Percentiles rank a stretch among this genome's conserved stretches.
Evolutionary conservation across 257 asterid species (phyloP).

Genomic region (Solanum chilense): DNA sequence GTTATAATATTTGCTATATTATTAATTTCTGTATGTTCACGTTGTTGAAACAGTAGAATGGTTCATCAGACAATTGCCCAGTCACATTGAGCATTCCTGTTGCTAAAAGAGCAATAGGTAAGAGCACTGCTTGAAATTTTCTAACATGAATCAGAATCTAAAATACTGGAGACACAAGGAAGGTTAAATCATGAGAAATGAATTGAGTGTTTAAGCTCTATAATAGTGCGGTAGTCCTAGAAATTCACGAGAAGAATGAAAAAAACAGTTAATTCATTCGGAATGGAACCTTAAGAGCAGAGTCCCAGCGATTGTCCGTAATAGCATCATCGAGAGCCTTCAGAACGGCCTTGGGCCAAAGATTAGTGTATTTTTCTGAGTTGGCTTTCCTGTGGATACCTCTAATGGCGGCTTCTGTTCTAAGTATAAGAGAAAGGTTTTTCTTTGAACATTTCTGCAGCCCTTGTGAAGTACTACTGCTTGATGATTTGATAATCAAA

Average conservation of each 20-base stretch:
- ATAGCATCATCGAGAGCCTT: slow-evolving; percentile 75
- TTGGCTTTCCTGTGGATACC: slow-evolving; percentile 59
- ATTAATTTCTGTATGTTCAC: not conserved
- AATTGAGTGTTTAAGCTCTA: not conserved
- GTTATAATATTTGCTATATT: not conserved
- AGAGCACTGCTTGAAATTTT: not conserved
- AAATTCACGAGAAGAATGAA: not conserved
- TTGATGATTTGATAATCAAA: slow-evolving; percentile 6
- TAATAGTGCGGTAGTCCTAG: not conserved
- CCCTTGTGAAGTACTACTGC: slow-evolving; percentile 15
- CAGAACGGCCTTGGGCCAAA: slow-evolving; percentile 74
- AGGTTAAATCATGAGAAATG: not conserved
- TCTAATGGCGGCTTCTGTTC: slow-evolving; percentile 67
- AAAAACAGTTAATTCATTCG: not conserved
- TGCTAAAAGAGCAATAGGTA: not conserved
- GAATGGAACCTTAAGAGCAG: slow-evolving; percentile 68
- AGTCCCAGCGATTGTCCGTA: slow-evolving; percentile 54
- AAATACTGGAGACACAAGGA: not conserved
- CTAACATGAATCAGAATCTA: not conserved
- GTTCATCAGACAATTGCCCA: not conserved
- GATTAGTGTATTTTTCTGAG: slow-evolving; percentile 65
- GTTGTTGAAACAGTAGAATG: not conserved
- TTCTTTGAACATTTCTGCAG: slow-evolving; percentile 42
- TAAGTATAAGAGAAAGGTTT: slow-evolving; percentile 52
- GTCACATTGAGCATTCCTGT: not conserved